Conservation (phyloP, 208 protist species). For the Borovskyia barvae region DNA sequence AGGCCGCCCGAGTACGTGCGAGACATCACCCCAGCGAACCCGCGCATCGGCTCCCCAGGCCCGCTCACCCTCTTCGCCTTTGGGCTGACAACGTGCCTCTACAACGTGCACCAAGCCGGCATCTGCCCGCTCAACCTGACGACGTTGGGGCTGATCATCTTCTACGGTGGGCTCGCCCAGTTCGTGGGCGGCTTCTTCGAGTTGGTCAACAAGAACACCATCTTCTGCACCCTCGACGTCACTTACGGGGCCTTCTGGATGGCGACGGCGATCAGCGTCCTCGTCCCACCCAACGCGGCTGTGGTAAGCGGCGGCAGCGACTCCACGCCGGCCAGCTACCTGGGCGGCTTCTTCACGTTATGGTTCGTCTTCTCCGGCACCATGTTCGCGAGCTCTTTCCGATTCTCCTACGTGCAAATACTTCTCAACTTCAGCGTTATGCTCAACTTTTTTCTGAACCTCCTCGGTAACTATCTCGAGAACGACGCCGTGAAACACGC, state of each 20-base stretch:
- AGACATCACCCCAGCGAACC: conserved; percentile 12
- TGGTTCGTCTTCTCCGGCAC: conserved; percentile 29
- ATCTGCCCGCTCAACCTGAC: conserved; percentile 25
- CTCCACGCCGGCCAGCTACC: conserved; percentile 5
- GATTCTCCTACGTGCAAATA: conserved; percentile 19
- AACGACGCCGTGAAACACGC: conserved; percentile 28
- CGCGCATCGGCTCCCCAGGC: conserved; percentile 24
- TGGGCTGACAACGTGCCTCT: conserved; percentile 56
- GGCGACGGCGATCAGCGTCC: conserved; percentile 13
- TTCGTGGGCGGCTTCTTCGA: conserved; percentile 51
- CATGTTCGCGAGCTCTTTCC: conserved; percentile 27
- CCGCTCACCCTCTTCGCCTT: conserved; percentile 55
- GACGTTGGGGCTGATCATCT: conserved; percentile 36
- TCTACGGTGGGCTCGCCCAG: conserved; percentile 49
- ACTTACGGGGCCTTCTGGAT: conserved; percentile 61
- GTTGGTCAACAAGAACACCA: conserved; percentile 43
- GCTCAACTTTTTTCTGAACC: conserved; percentile 42
- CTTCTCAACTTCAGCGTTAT: conserved; percentile 21
- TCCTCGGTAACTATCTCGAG: conserved; percentile 28
- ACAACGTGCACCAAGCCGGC: conserved; percentile 48
- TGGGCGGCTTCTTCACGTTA: conserved; percentile 25
- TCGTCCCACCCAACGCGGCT: background rate
- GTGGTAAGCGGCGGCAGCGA: background rate
- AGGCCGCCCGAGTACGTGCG: conserved; percentile 1
- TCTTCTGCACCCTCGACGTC: conserved; percentile 33